phyloP scores from a whole-genome alignment of 352 stramenopile genomes.

The Phytophthora agathidicida region DNA sequence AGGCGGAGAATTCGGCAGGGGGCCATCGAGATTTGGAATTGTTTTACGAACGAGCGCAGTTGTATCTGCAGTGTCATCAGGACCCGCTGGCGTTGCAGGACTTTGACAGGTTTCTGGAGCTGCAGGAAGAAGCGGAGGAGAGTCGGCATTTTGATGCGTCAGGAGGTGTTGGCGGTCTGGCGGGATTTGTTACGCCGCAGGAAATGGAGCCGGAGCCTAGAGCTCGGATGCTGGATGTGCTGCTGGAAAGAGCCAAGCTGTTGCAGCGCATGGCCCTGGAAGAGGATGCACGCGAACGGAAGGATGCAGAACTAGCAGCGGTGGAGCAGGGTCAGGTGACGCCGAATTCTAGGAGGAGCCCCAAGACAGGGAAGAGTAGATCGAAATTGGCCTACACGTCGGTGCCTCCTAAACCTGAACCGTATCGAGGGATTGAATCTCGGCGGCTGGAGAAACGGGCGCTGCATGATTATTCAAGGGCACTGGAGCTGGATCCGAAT shows the following conservation, averaged over 20 bases:
- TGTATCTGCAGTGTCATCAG: constrained; percentile 59
- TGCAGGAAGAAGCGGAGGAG: constrained; percentile 57
- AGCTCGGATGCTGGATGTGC: constrained; percentile 53
- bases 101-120: constrained; percentile 72
- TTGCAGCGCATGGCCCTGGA: constrained; percentile 57
- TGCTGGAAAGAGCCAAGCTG: constrained; percentile 65
- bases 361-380: constrained; percentile 6
- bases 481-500: constrained; percentile 50
- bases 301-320: constrained; percentile 52
- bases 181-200: constrained; percentile 27
- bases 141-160: constrained; percentile 46
- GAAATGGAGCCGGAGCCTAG: constrained; percentile 31
- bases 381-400: constrained; percentile 15
- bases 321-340: constrained; percentile 49
- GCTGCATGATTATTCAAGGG: constrained; percentile 63
- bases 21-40: constrained; percentile 64
- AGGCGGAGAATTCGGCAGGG: constrained; percentile 45
- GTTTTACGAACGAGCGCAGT: constrained; percentile 61
- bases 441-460: constrained; percentile 54
- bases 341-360: neutral
- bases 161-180: constrained; percentile 35
- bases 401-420: constrained; percentile 19
- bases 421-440: constrained; percentile 42
- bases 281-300: constrained; percentile 47
- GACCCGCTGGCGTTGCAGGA: constrained; percentile 52